Base-by-base conservation (phyloP, 179 eudicot genomes). In the Amaranthus tricolor region DNA sequence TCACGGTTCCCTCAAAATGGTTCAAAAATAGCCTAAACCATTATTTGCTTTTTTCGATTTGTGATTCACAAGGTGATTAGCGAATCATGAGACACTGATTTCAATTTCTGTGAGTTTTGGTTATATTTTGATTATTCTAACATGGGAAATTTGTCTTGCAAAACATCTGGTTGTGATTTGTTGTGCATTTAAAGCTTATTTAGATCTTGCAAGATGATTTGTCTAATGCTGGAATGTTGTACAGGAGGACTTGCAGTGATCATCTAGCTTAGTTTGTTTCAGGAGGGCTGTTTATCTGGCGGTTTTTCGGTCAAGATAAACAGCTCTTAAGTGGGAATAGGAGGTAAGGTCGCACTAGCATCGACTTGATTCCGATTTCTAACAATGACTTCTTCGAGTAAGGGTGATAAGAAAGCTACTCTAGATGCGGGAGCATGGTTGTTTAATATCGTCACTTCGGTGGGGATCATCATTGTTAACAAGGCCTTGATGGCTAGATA, bases 401-500 rank as follows among this genome's bases (percentile, higher is more conserved):
- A 88, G 82, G 85, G 70, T 48, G 88, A 86, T 11, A 58, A 70
- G 73, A 92, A 92, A 76, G 85, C 79, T 51, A 74, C 79, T 56
- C 74, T 87, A 24, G 96, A 92, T 77, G 71, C 72, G 40, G 94
- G 91, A 13, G 92, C 96, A 53, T 92, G 96, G 97, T 47, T 54
- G 63, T 92, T 92, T 54, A 92, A 92, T 71, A 82, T 92, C 14
- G 88, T 91, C 78, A 91, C 96, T 71, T 92, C 97, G 31, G 96
- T 92, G 48, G 96, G 96, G 67, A 92, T 92, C 76, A 92, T 92
- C 65, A 85, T 92, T 55, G 96, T 88, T 71, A 92, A 92, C 78
- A 90, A 92, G 78, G 92, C 97, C 48, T 84, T 92, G 80, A 90
- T 92, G 97, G 85, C 87, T 43, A 89, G 81, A 17, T 84, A 90